Percentiles rank a stretch among this genome's conserved stretches.
Conservation (phyloP, 441 rosid species). For the Populus hybrid region DNA sequence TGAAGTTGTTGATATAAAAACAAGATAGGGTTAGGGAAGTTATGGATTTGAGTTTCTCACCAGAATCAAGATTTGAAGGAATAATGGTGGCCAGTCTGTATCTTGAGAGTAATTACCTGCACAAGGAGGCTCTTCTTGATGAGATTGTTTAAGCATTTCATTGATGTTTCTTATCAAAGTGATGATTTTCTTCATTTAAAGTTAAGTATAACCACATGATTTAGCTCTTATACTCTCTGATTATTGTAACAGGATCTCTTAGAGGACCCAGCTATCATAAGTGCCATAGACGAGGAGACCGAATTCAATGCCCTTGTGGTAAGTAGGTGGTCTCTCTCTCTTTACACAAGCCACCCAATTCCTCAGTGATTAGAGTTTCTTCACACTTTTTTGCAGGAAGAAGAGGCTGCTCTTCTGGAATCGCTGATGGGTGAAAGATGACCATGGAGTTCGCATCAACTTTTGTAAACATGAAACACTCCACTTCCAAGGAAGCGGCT, state of each 20-base stretch:
- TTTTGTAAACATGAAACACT: background rate
- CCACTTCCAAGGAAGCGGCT: background rate
- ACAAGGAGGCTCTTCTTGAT: background rate
- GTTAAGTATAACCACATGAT: background rate
- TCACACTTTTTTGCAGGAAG: slow-evolving; percentile 53
- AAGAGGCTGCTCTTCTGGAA: slow-evolving; percentile 84
- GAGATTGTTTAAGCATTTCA: background rate
- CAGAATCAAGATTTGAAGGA: too few species aligned
- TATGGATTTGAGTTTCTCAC: too few species aligned
- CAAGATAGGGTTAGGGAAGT: too few species aligned
- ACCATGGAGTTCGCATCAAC: background rate
- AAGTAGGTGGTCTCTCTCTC: slow-evolving; percentile 20
- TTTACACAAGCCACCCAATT: background rate
- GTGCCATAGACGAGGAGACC: slow-evolving; percentile 92
- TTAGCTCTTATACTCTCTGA: background rate
- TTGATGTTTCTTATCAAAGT: background rate
- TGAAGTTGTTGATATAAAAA: too few species aligned
- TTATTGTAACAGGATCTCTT: slow-evolving; percentile 63
- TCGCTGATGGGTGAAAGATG: slow-evolving; percentile 70
- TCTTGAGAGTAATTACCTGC: too few species aligned
- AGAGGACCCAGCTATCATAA: slow-evolving; percentile 72
- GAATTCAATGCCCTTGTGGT: slow-evolving; percentile 95
- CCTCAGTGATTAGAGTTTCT: background rate
- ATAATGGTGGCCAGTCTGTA: too few species aligned
- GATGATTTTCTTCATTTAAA: background rate